Percentiles rank a stretch among this genome's conserved stretches.
Conservation (phyloP, 768 basidiomycete species). For the Artomyces pyxidatus region DNA sequence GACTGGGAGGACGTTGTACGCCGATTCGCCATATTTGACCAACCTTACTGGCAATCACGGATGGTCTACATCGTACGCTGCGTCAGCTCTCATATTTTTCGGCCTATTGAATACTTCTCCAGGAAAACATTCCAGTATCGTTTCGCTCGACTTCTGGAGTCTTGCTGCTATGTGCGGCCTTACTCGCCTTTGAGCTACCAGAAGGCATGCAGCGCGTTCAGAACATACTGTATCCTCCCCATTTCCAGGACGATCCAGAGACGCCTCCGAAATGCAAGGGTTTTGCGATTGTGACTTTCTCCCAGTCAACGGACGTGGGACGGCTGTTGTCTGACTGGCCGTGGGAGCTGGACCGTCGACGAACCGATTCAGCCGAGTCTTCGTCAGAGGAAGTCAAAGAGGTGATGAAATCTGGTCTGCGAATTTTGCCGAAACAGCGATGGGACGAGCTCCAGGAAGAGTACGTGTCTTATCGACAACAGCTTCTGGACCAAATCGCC, state of each 20-base stretch:
- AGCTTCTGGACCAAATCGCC: conserved; percentile 41
- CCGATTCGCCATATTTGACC: conserved; percentile 21
- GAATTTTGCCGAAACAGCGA: conserved; percentile 41
- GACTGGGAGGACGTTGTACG: conserved; percentile 28
- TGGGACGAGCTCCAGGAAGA: conserved; percentile 65
- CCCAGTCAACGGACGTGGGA: conserved; percentile 30
- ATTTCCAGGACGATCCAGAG: conserved; percentile 53
- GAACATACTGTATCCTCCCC: conserved; percentile 47
- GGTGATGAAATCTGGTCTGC: conserved; percentile 52
- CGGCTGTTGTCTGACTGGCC: conserved; percentile 47
- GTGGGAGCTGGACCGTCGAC: conserved; percentile 35
- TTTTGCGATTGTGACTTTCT: conserved; percentile 63
- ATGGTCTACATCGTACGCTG: conserved; percentile 62
- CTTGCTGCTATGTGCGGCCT: conserved; percentile 28
- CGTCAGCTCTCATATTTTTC: neutral
- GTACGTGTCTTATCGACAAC: conserved; percentile 55
- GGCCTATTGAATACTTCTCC: neutral
- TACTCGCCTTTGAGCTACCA: neutral
- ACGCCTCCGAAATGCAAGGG: conserved; percentile 58
- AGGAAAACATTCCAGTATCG: conserved; percentile 66
- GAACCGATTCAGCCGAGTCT: neutral
- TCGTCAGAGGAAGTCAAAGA: conserved; percentile 23
- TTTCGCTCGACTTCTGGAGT: conserved; percentile 46
- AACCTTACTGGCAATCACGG: conserved; percentile 51
- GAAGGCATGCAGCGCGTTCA: conserved; percentile 32